These are phyloP conservation scores for Suillus luteus DNA, from an alignment of 768 basidiomycete species.

Conservation along the genomic window DNA sequence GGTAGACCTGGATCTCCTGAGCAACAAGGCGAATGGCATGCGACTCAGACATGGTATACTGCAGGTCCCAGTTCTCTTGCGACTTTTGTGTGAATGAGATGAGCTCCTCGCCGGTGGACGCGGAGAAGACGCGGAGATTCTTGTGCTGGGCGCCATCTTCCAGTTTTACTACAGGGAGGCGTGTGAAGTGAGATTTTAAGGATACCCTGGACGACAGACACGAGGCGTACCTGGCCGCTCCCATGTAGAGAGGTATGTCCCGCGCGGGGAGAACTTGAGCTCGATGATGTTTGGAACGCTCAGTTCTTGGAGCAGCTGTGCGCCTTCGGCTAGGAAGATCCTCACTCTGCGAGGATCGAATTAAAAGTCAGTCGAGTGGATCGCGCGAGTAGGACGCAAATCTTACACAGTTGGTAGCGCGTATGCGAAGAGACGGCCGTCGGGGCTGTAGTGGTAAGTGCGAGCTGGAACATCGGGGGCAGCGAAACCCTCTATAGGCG, in stretches of 20 bases:
- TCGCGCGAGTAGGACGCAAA: constrained; percentile 19
- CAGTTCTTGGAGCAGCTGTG: constrained; percentile 74
- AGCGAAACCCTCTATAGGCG: constrained; percentile 59
- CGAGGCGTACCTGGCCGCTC: constrained; percentile 73
- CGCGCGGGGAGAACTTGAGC: constrained; percentile 89
- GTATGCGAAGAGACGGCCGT: constrained; percentile 88
- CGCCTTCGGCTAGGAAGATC: constrained; percentile 75
- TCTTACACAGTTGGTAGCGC: constrained; percentile 74
- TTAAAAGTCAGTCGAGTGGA: constrained; percentile 18
- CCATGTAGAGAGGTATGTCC: constrained; percentile 94
- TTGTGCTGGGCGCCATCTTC: constrained; percentile 92
- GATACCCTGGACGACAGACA: constrained; percentile 23
- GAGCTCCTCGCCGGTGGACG: constrained; percentile 83
- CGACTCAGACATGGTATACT: constrained; percentile 88
- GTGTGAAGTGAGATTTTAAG: constrained; percentile 13
- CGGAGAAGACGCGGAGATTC: constrained; percentile 91
- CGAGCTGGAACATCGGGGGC: constrained; percentile 72
- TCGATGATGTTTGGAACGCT: constrained; percentile 76
- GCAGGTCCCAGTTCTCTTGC: constrained; percentile 89
- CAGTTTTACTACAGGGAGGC: constrained; percentile 58
- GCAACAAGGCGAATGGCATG: constrained; percentile 82
- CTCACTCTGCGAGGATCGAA: constrained; percentile 54
- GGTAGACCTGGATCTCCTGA: constrained; percentile 81
- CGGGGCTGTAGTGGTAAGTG: constrained; percentile 79
- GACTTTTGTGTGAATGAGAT: constrained; percentile 87